Percentiles rank a stretch among this genome's conserved stretches.
These are phyloP conservation scores for Schizosaccharomyces versatilis DNA, from an alignment of 1,139 yeast species.

Conservation along the genomic window DNA sequence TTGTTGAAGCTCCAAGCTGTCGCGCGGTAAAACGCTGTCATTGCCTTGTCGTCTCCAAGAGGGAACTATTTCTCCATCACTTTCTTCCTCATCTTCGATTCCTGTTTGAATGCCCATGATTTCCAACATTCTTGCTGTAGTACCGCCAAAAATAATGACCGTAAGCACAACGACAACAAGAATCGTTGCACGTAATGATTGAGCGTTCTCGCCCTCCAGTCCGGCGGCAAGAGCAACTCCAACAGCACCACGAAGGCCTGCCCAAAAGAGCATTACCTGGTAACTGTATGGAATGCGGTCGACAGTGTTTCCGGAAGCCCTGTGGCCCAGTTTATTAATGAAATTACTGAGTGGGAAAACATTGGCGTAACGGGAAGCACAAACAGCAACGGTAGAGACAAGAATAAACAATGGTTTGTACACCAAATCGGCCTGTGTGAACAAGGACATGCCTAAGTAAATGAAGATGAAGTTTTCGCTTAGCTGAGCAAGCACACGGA, in stretches of 20 bases:
- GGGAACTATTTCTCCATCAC: conserved; percentile 77
- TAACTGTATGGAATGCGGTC: conserved; percentile 89
- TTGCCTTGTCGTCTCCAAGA: neutral
- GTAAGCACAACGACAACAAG: conserved; percentile 89
- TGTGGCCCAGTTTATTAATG: conserved; percentile 55
- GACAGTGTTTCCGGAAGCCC: conserved; percentile 22
- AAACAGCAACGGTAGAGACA: conserved; percentile 63
- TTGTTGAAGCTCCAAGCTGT: conserved; percentile 1
- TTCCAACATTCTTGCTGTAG: conserved; percentile 94
- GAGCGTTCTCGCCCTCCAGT: conserved; percentile 78
- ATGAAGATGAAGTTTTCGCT: conserved; percentile 94
- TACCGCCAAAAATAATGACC: conserved; percentile 91
- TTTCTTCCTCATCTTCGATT: conserved; percentile 50
- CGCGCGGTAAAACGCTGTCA: neutral
- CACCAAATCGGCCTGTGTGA: conserved; percentile 86
- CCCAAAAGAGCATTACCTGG: conserved; percentile 99
- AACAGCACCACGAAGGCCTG: conserved; percentile 95
- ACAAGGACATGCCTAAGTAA: conserved; percentile 75
- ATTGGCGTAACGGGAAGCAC: conserved; percentile 92
- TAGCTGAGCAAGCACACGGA: conserved; percentile 79
- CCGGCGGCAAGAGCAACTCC: conserved; percentile 99
- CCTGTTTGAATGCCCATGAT: conserved; percentile 84
- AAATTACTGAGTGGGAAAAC: conserved; percentile 81
- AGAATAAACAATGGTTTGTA: conserved; percentile 84
- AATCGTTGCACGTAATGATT: conserved; percentile 77